A percentile compares a stretch with the other conserved stretches of the same genome.
phyloP scores from a whole-genome alignment of 306 rosid species.

The Trifolium fragiferum region DNA sequence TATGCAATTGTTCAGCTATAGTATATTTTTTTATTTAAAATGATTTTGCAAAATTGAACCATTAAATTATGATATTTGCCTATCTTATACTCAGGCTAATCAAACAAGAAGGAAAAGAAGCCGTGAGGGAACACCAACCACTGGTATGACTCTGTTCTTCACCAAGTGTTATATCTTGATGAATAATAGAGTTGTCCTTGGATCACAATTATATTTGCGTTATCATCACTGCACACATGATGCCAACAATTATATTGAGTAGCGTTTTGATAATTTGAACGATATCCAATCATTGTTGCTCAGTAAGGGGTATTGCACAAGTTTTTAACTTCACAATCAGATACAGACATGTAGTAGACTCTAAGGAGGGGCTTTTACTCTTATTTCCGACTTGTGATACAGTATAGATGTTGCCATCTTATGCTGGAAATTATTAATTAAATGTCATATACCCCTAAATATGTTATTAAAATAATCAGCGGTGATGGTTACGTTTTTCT shows the following conservation, averaged over 20 bases:
- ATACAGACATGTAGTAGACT: slow-evolving; percentile 16
- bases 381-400: slow-evolving; percentile 19
- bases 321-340: slow-evolving; percentile 2
- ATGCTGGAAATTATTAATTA: slow-evolving; percentile 15
- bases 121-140: slow-evolving; percentile 74
- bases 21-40: slow-evolving; percentile 30
- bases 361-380: slow-evolving; percentile 17
- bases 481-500: slow-evolving; percentile 34
- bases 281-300: slow-evolving; percentile 9
- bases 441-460: slow-evolving; percentile 8
- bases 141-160: slow-evolving; percentile 71
- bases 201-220: slow-evolving; percentile 33
- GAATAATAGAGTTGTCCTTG: slow-evolving; percentile 45
- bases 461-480: slow-evolving; percentile 5
- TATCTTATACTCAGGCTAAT: slow-evolving; percentile 66
- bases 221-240: slow-evolving; percentile 33
- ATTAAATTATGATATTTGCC: slow-evolving; percentile 40
- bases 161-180: slow-evolving; percentile 49
- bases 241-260: slow-evolving; percentile 39
- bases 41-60: slow-evolving; percentile 34
- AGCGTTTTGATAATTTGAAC: slow-evolving; percentile 33
- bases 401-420: slow-evolving; percentile 19
- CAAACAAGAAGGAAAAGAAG: slow-evolving; percentile 79
- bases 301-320: slow-evolving; percentile 19
- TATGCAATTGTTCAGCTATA: slow-evolving; percentile 34